Evolutionary conservation across 768 basidiomycete species (phyloP).

Genomic region (Russula vinacea): DNA sequence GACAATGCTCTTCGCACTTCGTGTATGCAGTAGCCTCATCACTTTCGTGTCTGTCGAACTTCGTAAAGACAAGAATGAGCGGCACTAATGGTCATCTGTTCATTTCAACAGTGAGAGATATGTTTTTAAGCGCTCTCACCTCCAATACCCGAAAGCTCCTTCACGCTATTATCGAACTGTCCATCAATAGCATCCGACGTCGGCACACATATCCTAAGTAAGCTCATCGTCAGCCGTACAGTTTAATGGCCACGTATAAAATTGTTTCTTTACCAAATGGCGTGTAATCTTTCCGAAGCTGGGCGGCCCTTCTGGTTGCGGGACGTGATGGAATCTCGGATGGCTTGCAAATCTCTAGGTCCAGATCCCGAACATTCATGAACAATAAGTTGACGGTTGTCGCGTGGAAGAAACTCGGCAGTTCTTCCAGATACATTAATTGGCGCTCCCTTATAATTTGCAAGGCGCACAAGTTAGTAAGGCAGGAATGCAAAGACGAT

Average conservation of each 20-base stretch:
- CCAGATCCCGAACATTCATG: constrained; percentile 7
- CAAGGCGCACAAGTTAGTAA: not conserved
- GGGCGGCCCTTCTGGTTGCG: not conserved
- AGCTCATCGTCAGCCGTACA: not conserved
- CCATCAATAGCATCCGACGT: constrained; percentile 1
- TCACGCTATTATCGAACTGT: not conserved
- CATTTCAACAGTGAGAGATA: not conserved
- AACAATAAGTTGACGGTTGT: constrained; percentile 1
- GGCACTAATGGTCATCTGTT: constrained; percentile 6
- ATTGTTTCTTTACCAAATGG: constrained; percentile 11
- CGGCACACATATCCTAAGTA: constrained; percentile 15
- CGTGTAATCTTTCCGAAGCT: constrained; percentile 13
- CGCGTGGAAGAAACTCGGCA: not conserved
- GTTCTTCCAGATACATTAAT: not conserved
- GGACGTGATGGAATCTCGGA: not conserved
- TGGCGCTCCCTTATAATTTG: not conserved
- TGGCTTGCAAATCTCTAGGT: not conserved
- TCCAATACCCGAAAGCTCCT: not conserved
- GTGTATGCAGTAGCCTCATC: not conserved
- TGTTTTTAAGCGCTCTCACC: constrained; percentile 1
- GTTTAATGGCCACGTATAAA: not conserved
- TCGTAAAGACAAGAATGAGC: constrained; percentile 11
- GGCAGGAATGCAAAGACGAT: not conserved
- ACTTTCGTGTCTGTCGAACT: constrained; percentile 7
- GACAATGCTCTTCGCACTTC: not conserved